These are phyloP conservation scores for Corynascus novoguineensis DNA, from an alignment of 495 filamentous ascomycete species.

Conservation along the genomic window DNA sequence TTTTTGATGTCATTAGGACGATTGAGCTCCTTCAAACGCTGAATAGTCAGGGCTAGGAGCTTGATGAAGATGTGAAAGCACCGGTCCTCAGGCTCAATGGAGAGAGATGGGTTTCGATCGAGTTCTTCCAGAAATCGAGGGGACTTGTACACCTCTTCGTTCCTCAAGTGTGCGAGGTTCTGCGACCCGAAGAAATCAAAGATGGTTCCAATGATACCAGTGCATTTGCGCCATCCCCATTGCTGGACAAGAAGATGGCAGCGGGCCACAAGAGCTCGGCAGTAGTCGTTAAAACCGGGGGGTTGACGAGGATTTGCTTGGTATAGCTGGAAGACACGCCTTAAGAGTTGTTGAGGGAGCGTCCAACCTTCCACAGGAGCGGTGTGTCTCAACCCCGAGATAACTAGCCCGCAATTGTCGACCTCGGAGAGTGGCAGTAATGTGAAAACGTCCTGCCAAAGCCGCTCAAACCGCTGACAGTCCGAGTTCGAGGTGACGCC, in stretches of 20 bases:
- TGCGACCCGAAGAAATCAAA: conserved; percentile 89
- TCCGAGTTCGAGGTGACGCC: conserved; percentile 37
- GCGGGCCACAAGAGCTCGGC: conserved; percentile 63
- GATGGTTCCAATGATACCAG: conserved; percentile 66
- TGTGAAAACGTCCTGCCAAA: conserved; percentile 71
- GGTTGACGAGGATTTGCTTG: conserved; percentile 49
- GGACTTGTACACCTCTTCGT: conserved; percentile 72
- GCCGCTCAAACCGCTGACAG: conserved; percentile 54
- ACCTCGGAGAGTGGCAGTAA: conserved; percentile 73
- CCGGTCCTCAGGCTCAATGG: conserved; percentile 62
- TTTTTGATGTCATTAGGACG: conserved; percentile 69
- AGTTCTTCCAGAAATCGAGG: conserved; percentile 74
- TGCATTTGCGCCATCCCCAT: conserved; percentile 86
- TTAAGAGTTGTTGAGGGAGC: conserved; percentile 59
- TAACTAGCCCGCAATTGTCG: conserved; percentile 58
- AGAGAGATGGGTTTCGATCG: conserved; percentile 54
- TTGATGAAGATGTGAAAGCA: conserved; percentile 95
- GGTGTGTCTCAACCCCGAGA: conserved; percentile 51
- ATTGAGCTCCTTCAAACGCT: conserved; percentile 51
- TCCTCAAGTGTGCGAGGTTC: conserved; percentile 63
- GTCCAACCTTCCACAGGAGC: conserved; percentile 63
- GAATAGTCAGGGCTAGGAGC: conserved; percentile 65
- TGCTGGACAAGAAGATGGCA: conserved; percentile 71
- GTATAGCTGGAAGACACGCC: conserved; percentile 62
- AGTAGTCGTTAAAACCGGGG: conserved; percentile 74